phyloP scores from a whole-genome alignment of 2,329 filamentous ascomycete genomes.

The Colletotrichum incanum region DNA sequence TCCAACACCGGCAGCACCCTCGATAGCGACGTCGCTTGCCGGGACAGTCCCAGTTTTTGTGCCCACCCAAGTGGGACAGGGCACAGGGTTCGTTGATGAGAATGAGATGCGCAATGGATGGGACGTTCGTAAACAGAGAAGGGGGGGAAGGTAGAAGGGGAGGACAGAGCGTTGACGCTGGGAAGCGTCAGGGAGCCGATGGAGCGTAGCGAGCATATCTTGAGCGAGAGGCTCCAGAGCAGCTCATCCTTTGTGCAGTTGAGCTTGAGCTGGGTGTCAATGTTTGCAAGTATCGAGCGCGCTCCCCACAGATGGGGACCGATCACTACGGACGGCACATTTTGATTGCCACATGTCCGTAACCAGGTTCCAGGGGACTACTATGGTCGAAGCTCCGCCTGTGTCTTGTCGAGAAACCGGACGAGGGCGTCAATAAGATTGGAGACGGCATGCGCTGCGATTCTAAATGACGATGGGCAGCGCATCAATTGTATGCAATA shows the following conservation, averaged over 20 bases:
- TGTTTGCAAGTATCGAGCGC: not conserved
- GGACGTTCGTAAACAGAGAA: slow-evolving; percentile 5
- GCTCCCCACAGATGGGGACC: not conserved
- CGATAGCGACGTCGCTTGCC: not conserved
- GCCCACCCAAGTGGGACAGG: not conserved
- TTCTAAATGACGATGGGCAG: slow-evolving; percentile 24
- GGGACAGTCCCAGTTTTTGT: not conserved
- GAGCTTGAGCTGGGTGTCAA: not conserved
- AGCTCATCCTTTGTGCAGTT: not conserved
- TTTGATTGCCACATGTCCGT: slow-evolving; percentile 33
- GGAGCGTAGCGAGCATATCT: not conserved
- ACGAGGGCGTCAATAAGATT: slow-evolving; percentile 14
- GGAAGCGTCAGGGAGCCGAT: slow-evolving; percentile 25
- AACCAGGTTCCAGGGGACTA: slow-evolving; percentile 9
- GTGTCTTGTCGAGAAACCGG: slow-evolving; percentile 23
- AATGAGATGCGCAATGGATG: slow-evolving; percentile 1
- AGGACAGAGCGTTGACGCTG: not conserved
- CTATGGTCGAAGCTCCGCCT: slow-evolving; percentile 19
- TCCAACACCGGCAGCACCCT: not conserved
- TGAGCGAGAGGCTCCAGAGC: not conserved
- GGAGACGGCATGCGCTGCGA: slow-evolving; percentile 5
- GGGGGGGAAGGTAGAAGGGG: not conserved
- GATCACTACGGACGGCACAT: not conserved
- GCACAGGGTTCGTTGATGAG: slow-evolving; percentile 1
- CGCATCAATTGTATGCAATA: not conserved